Base-by-base conservation (phyloP, 257 asterid genomes). In the Primulina huaijiensis region DNA sequence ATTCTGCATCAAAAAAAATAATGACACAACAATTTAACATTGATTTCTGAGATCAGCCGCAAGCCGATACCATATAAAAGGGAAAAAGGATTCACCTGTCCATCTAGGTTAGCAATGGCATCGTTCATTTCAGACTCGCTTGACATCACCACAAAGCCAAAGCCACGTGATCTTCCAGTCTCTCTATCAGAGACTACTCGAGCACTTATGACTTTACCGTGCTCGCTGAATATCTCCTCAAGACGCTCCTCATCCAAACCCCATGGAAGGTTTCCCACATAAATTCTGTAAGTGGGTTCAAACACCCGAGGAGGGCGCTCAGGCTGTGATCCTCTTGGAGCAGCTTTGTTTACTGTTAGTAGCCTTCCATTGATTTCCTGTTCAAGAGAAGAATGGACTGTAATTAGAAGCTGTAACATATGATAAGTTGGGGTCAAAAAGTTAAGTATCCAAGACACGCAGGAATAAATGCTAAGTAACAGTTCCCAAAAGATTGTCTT, bases 241-340 rank as follows among this genome's bases (percentile, higher is more conserved):
- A 91, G 96, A n/a, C 86, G 84, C 21, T 75, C 75, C 35, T 94
- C 88, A 66, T 86, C 90, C 67, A 79, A 85, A 68, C 75, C 80
- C 98, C 99, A 94, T 2, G 98, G 90, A 74, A 94, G 75, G 89
- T 87, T 94, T 60, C 99, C 98, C 2, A 87, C 97, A 33, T 91
- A 94, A 59, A 89, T 84, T 78, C 88, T 87, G 78, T 29, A 74
- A 69, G 84, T 38, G 63, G 92, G 76, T 68, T 88, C 88, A 73
- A 52, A 83, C 64, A 65, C 84, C 29, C 87, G 85, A 67, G 90
- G 84, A n/a, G 87, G 57, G 23, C 93, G 93, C 66, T 86, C 99
- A 17, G 96, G 90, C n/a, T 78, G 83, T 62, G 91, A 65, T 76
- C 98, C 99, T 80, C 78, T 30, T 31, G 34, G 34, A 31, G 34